Evolutionary conservation across 164 flowering plant genomes (phyloP).

Genomic region (Magnolia sinica): DNA sequence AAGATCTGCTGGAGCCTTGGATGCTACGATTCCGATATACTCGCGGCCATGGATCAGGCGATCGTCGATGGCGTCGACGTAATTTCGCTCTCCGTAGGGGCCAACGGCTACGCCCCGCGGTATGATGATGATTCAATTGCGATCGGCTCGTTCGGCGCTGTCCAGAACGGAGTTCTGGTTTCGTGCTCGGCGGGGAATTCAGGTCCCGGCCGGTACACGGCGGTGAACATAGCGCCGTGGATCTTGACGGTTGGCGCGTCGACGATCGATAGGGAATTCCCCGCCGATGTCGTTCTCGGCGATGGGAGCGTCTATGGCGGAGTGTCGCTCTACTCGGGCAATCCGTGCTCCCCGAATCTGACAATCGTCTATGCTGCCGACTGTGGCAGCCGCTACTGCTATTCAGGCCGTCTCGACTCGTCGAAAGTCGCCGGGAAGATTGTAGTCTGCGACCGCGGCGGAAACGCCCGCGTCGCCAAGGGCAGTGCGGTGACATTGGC

Average conservation of each 20-base stretch:
- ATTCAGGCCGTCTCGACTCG: slow-evolving; percentile 36
- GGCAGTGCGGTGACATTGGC: slow-evolving; percentile 72
- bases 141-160: slow-evolving; percentile 78
- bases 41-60: slow-evolving; percentile 29
- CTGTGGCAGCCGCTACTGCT: slow-evolving; percentile 48
- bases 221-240: slow-evolving; percentile 89
- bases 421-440: slow-evolving; percentile 60
- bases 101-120: slow-evolving; percentile 33
- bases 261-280: slow-evolving; percentile 81
- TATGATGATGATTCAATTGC: slow-evolving; percentile 76
- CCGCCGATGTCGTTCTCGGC: slow-evolving; percentile 75
- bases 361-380: slow-evolving; percentile 45
- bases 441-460: slow-evolving; percentile 83
- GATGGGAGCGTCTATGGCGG: slow-evolving; percentile 61
- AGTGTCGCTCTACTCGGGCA: slow-evolving; percentile 71
- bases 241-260: slow-evolving; percentile 91
- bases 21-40: slow-evolving; percentile 26
- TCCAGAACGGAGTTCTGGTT: slow-evolving; percentile 57
- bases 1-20: slow-evolving; percentile 30
- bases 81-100: slow-evolving; percentile 84
- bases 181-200: slow-evolving; percentile 92
- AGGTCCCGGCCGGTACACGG: slow-evolving; percentile 66
- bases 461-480: slow-evolving; percentile 73
- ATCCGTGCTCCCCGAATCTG: slow-evolving; percentile 4
- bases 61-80: slow-evolving; percentile 73